Evolutionary conservation across 2,329 filamentous ascomycete species (phyloP).

Genomic region (Aspergillus sp.): DNA sequence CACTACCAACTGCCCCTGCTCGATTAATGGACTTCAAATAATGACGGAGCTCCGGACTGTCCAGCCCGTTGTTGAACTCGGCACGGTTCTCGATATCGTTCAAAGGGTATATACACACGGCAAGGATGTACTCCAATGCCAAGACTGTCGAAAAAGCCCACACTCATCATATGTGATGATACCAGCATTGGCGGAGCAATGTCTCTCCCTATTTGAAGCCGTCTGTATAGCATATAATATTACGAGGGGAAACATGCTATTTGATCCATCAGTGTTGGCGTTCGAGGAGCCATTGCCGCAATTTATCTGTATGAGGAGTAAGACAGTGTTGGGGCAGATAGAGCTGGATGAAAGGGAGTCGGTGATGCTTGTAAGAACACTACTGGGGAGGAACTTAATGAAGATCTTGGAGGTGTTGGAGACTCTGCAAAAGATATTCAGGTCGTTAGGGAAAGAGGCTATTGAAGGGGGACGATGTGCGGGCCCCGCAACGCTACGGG

Average conservation of each 20-base stretch:
- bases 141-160: constrained; percentile 22
- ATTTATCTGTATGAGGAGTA: constrained; percentile 31
- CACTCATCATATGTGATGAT: constrained; percentile 38
- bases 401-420: constrained; percentile 27
- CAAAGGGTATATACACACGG: constrained; percentile 28
- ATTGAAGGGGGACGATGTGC: constrained; percentile 9
- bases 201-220: constrained; percentile 30
- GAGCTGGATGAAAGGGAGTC: constrained; percentile 31
- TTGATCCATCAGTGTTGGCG: constrained; percentile 24
- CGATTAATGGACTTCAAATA: constrained; percentile 25
- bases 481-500: constrained; percentile 13
- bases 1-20: constrained; percentile 27
- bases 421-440: constrained; percentile 18
- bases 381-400: constrained; percentile 26
- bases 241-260: constrained; percentile 23
- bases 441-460: constrained; percentile 18
- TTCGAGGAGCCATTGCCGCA: constrained; percentile 26
- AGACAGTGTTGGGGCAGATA: constrained; percentile 28
- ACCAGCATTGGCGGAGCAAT: constrained; percentile 42
- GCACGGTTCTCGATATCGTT: constrained; percentile 26
- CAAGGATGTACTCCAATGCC: constrained; percentile 25
- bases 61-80: constrained; percentile 31
- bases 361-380: constrained; percentile 25
- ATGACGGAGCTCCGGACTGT: constrained; percentile 27
- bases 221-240: constrained; percentile 30